Evolutionary conservation across 2,329 filamentous ascomycete genomes (phyloP), one percentile per base, ranked within the genome.

Genomic region (Phyllosticta paracitricarpa): DNA sequence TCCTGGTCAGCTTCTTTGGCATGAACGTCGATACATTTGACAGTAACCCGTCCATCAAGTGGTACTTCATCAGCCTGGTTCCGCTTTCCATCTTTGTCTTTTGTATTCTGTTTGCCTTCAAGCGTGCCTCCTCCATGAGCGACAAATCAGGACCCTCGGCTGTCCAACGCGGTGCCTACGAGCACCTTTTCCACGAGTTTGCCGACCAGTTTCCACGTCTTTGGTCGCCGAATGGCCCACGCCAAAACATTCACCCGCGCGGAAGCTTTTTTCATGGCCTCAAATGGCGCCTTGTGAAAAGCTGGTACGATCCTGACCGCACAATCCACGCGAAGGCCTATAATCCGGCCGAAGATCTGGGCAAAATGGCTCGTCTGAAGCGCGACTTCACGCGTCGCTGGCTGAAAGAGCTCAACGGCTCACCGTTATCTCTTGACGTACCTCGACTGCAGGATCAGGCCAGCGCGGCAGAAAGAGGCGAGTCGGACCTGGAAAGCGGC

Each of bases 11-110:
- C 10, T 77, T 80, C 67, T 80, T 79, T 63, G 78, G 78, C 52
- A 81, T 81, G 79, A 81, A 82, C 65, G 79, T 82, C 17, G 72
- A 77, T 63, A 72, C 73, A 1, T 80, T 82, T 61, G 65, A 71
- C 56, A 61, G 66, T 56, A 70, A 75, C 48, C 78, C 77, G 1
- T 70, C 67, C 26, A 75, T 81, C 17, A 79, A 78, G 66, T 81
- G 77, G 76, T 82, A 78, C 65, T 81, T 82, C 67, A 73, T 82
- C 52, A 64, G 73, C 5, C 71, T 75, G 0, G 68, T 77, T 17
- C 76, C 79, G 0, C 73, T 82, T 58, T 77, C 81, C 70, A 28
- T 75, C 14, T 61, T 76, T 24, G 75, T 82, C 26, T 63, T 82
- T 5, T 61, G 76, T 5, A 65, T 75, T 22, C 81, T 79, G 76